These are phyloP conservation scores for Cymbopogon flexuosus DNA, from an alignment of 202 grass and related monocot genomes.

Conservation along the genomic window DNA sequence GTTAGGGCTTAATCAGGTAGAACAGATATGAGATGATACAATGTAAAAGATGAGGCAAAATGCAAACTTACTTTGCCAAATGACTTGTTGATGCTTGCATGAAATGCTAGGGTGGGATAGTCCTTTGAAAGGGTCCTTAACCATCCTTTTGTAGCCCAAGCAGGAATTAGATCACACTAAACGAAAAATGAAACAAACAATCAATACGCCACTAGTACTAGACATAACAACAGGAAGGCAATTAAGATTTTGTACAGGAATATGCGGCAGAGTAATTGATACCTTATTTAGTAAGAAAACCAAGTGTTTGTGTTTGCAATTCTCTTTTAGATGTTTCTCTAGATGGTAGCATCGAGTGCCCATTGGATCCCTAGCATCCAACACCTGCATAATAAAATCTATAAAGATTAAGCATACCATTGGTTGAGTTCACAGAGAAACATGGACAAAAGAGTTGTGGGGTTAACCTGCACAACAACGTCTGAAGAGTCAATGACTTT, in stretches of 20 bases:
- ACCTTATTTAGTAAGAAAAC: slow-evolving; percentile 98
- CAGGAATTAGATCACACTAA: slow-evolving; percentile 93
- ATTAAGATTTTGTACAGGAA: neutral
- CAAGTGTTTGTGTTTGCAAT: slow-evolving; percentile 87
- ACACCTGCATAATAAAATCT: slow-evolving; percentile 37
- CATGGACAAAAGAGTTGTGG: neutral
- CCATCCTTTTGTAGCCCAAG: slow-evolving; percentile 99
- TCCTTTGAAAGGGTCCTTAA: slow-evolving; percentile 69
- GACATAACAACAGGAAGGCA: neutral
- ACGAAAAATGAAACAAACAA: slow-evolving; percentile 24
- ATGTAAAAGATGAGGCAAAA: neutral
- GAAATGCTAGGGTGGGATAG: slow-evolving; percentile 92
- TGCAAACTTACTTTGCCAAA: slow-evolving; percentile 79
- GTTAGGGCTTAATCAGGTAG: neutral
- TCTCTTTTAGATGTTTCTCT: slow-evolving; percentile 91
- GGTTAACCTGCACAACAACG: slow-evolving; percentile 83
- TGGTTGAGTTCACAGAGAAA: neutral
- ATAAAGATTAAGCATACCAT: neutral
- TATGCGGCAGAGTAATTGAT: neutral
- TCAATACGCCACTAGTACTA: neutral
- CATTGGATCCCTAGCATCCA: slow-evolving; percentile 98
- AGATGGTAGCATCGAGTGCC: slow-evolving; percentile 94
- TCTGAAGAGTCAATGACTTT: slow-evolving; percentile 97
- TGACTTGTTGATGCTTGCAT: slow-evolving; percentile 91
- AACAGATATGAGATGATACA: neutral